Evolutionary conservation across 257 asterid genomes (phyloP).

Genomic region (Ligustrum vulgare): DNA sequence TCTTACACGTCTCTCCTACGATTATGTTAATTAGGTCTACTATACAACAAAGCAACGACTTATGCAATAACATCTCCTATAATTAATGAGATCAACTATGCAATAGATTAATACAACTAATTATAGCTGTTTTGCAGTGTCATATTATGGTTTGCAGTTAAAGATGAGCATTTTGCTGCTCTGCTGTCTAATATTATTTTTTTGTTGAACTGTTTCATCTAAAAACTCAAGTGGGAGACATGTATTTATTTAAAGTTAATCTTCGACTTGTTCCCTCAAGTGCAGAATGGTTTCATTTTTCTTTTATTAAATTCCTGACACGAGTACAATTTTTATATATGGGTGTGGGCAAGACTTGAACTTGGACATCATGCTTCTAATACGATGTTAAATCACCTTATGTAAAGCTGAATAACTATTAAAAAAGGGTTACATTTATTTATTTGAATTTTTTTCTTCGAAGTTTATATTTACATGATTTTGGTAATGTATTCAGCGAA

Average conservation of each 20-base stretch:
- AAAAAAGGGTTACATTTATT: neutral
- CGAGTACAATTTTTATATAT: too few relatives aligned
- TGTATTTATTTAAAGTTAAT: neutral
- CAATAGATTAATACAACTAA: neutral
- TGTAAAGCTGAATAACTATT: too few relatives aligned
- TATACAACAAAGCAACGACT: neutral
- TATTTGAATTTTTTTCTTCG: constrained; percentile 1
- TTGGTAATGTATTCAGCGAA: constrained; percentile 50
- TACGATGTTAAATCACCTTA: neutral
- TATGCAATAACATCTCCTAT: neutral
- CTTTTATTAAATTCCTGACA: too few relatives aligned
- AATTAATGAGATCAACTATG: neutral
- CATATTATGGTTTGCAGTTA: neutral
- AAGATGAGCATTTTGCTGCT: neutral
- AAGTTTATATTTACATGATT: constrained; percentile 8
- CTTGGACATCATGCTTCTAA: too few relatives aligned
- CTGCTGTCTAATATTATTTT: neutral
- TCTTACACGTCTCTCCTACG: too few relatives aligned
- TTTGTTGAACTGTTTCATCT: neutral
- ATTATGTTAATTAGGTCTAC: neutral
- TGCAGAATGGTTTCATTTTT: too few relatives aligned
- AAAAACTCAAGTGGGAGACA: neutral
- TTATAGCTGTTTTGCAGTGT: neutral
- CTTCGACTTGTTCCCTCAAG: neutral
- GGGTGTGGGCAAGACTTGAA: too few relatives aligned